Percentiles rank a stretch among this genome's conserved stretches.
Conservation (phyloP, 352 stramenopile genomes). For the Peronosclerospora sorghi region DNA sequence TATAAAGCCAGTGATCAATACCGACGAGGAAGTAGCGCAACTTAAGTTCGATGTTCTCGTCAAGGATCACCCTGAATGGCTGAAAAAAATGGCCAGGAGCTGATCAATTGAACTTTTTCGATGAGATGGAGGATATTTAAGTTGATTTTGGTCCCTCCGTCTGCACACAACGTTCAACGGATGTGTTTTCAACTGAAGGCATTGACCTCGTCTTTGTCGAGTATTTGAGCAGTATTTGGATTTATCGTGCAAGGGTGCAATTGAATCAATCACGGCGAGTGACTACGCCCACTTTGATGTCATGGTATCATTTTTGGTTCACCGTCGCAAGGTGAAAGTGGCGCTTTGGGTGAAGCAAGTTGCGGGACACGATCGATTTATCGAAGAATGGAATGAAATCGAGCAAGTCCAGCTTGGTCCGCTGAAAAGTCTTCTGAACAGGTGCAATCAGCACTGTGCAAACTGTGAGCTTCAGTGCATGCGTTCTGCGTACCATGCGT, state of each 20-base stretch:
- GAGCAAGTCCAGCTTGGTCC: conserved; percentile 13
- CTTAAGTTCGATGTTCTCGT: background rate
- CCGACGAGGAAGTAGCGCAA: background rate
- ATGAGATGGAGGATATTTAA: conserved; percentile 12
- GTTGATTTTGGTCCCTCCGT: conserved; percentile 18
- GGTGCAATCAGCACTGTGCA: conserved; percentile 22
- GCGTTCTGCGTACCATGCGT: conserved; percentile 17
- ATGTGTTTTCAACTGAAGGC: background rate
- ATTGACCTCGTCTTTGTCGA: conserved; percentile 5
- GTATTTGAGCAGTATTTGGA: conserved; percentile 20
- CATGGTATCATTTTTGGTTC: conserved; percentile 26
- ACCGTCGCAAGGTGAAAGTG: conserved; percentile 23
- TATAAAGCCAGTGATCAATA: conserved; percentile 3
- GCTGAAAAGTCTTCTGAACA: conserved; percentile 16
- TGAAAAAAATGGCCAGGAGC: conserved; percentile 11
- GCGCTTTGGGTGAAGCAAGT: conserved; percentile 21
- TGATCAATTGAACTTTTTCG: conserved; percentile 6
- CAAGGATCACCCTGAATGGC: conserved; percentile 12
- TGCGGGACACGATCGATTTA: conserved; percentile 19
- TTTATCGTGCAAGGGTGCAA: conserved; percentile 6
- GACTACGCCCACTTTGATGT: conserved; percentile 27
- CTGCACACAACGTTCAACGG: conserved; percentile 1
- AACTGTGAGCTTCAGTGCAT: conserved; percentile 34
- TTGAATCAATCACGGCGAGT: conserved; percentile 11
- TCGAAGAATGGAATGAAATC: conserved; percentile 21